A percentile compares a stretch with the other conserved stretches of the same genome.
Conservation (phyloP, 768 basidiomycete genomes). For the Kwoniella newhampshirensis region DNA sequence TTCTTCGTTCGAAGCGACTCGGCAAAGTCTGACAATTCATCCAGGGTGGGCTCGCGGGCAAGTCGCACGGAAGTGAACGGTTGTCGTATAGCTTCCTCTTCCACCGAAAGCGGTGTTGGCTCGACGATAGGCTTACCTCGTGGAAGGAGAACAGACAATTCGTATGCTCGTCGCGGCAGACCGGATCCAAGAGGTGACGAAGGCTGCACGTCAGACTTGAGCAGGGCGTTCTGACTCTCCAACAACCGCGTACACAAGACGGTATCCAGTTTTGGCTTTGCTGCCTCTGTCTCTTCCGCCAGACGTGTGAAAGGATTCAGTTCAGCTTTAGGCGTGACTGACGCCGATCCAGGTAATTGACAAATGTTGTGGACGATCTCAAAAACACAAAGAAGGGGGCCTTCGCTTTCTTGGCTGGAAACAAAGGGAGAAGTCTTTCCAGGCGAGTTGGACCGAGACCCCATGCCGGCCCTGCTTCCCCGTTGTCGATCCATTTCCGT, state of each 20-base stretch:
- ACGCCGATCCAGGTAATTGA: constrained; percentile 25
- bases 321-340: constrained; percentile 36
- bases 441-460: constrained; percentile 32
- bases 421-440: constrained; percentile 44
- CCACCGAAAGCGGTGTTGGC: constrained; percentile 57
- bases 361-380: constrained; percentile 61
- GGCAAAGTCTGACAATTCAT: constrained; percentile 74
- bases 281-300: constrained; percentile 25
- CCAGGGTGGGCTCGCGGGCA: constrained; percentile 72
- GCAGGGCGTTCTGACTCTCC: constrained; percentile 44
- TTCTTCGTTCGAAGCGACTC: constrained; percentile 79
- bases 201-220: constrained; percentile 47
- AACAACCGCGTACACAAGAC: constrained; percentile 41
- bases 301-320: constrained; percentile 38
- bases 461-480: constrained; percentile 24
- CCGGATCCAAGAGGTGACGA: constrained; percentile 50
- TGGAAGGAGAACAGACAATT: constrained; percentile 65
- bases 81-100: constrained; percentile 58
- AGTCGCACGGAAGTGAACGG: constrained; percentile 60
- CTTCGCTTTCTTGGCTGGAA: constrained; percentile 46
- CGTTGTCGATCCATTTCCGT: constrained; percentile 32
- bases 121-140: constrained; percentile 58
- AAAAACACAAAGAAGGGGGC: constrained; percentile 61
- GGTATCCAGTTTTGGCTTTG: constrained; percentile 44
- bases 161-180: constrained; percentile 59